These are phyloP conservation scores for Penstemon eatonii DNA, from an alignment of 257 asterid species.

Conservation along the genomic window DNA sequence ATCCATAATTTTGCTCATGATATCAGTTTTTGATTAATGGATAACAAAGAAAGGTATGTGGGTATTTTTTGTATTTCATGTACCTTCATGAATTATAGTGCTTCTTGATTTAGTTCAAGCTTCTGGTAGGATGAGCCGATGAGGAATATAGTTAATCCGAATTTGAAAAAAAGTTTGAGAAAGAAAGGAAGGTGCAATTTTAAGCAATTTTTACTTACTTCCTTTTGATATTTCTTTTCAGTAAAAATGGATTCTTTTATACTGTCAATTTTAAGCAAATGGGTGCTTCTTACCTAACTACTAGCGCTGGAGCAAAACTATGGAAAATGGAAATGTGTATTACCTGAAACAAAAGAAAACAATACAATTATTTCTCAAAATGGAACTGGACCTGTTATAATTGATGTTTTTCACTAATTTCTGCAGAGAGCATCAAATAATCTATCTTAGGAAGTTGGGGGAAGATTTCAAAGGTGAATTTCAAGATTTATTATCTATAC, in stretches of 20 bases:
- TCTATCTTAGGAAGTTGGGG: constrained; percentile 5
- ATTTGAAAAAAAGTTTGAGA: background rate
- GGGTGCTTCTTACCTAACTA: too few species aligned
- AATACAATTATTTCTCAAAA: background rate
- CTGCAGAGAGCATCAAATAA: background rate
- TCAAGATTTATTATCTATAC: constrained; percentile 5
- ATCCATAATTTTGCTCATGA: background rate
- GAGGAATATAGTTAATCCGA: background rate
- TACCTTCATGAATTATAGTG: background rate
- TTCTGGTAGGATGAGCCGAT: background rate
- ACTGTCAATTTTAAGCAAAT: too few species aligned
- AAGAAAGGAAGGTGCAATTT: background rate
- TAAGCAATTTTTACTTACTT: background rate
- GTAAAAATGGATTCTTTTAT: too few species aligned
- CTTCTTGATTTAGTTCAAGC: background rate
- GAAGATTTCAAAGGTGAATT: constrained; percentile 29
- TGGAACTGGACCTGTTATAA: background rate
- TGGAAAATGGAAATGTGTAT: background rate
- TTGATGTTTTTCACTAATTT: background rate
- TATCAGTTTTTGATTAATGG: background rate
- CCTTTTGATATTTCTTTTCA: too few species aligned
- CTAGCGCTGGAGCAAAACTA: too few species aligned
- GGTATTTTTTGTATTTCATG: background rate
- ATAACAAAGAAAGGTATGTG: background rate
- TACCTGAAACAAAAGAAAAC: background rate